Evolutionary conservation across 2,329 filamentous ascomycete species (phyloP).

Genomic region (Arthrobotrys megalospora): DNA sequence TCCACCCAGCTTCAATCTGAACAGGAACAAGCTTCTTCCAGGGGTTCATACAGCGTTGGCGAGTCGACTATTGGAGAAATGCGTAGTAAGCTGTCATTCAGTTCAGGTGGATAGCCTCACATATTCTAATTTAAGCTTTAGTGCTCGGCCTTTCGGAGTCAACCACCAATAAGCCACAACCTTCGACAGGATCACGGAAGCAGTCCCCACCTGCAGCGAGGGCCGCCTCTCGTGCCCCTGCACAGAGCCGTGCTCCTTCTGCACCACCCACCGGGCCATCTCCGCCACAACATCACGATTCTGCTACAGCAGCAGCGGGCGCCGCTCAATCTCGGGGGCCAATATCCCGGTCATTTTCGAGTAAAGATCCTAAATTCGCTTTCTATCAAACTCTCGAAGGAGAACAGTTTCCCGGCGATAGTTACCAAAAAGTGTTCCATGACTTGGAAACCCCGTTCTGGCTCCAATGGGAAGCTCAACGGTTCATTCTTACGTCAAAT

Average conservation of each 20-base stretch:
- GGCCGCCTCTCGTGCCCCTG: not conserved
- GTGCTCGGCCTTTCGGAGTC: not conserved
- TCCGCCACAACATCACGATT: not conserved
- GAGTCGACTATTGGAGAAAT: constrained; percentile 2
- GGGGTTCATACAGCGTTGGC: constrained; percentile 7
- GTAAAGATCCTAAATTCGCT: not conserved
- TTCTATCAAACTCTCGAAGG: constrained; percentile 28
- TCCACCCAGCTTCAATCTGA: constrained; percentile 27
- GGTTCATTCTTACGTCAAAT: constrained; percentile 22
- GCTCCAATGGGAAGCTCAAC: constrained; percentile 41
- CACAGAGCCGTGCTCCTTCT: not conserved
- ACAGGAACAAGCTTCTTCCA: not conserved
- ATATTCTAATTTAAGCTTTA: not conserved
- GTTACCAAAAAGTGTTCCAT: not conserved
- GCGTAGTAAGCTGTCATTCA: not conserved
- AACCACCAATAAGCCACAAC: not conserved
- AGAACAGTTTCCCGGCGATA: constrained; percentile 49
- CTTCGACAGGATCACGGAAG: not conserved
- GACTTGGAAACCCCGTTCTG: constrained; percentile 26
- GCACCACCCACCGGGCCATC: too few relatives aligned
- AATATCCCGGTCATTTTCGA: not conserved
- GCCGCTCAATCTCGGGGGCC: not conserved
- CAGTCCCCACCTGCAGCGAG: not conserved
- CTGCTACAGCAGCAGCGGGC: not conserved
- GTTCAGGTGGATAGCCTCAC: too few relatives aligned